Conservation (phyloP, 169 alveolate genomes). For the Eimeria sp. region DNA sequence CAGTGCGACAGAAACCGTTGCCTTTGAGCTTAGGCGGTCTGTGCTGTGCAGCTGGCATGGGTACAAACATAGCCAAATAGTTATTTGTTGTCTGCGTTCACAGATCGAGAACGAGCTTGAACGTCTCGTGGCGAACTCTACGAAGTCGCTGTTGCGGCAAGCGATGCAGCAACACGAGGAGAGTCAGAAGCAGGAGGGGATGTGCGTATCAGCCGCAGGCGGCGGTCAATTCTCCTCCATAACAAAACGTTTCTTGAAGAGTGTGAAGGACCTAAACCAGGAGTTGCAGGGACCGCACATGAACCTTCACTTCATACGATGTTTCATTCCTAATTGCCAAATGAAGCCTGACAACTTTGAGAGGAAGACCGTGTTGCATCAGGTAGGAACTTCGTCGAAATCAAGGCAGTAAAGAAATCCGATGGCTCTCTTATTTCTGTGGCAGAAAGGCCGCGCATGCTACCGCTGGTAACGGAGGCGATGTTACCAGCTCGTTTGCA, state of each 20-base stretch:
- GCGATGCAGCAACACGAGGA: constrained; percentile 21
- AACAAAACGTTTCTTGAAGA: constrained; percentile 19
- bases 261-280: constrained; percentile 31
- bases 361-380: constrained; percentile 20
- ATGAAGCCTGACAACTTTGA: constrained; percentile 35
- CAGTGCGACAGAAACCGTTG: no score
- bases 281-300: constrained; percentile 36
- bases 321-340: constrained; percentile 52
- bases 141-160: neutral
- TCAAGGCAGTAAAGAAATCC: no score
- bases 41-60: neutral
- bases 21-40: no score
- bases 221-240: constrained; percentile 48
- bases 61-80: no score
- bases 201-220: neutral
- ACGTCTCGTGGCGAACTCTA: constrained; percentile 5
- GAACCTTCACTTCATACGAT: constrained; percentile 73
- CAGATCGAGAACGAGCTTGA: constrained; percentile 15
- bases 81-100: neutral
- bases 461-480: no score
- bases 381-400: neutral
- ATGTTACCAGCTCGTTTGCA: no score
- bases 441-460: no score
- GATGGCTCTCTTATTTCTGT: no score
- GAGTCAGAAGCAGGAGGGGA: constrained; percentile 39